Base-by-base conservation (phyloP, 2,329 filamentous ascomycete species). In the Penicillium sp. region DNA sequence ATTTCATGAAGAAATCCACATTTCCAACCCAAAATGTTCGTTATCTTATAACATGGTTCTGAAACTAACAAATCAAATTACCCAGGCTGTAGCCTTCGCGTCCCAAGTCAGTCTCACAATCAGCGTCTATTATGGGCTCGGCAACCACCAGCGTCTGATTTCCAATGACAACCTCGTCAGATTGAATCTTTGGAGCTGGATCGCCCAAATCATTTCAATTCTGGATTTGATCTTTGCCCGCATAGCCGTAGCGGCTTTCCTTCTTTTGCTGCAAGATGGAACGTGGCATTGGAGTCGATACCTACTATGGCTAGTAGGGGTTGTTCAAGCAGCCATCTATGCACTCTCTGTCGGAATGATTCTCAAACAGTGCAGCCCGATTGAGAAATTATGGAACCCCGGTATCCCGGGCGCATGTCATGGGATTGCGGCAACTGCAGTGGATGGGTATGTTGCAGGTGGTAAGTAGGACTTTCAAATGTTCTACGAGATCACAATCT, bases 161-260 rank as follows among this genome's bases (percentile, higher is more conserved):
- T 47, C 49, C 2, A 38, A 50, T 7, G 5, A 50, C 16, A 24
- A 56, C 8, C 43, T 62, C 14, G 51, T 60, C 13, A 36, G 55
- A n/a, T 48, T 52, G 13, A 63, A 58, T 22, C 47, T 60, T 1
- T 63, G 59, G 59, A 58, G 55, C 40, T 63, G 61, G 61, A 57
- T 63, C 31, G 52, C 46, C 13, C 61, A 60, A 14, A 39, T 60
- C 0, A 40, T 57, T 3, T 50, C 59, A 6, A 57, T 60, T 7
- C 21, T 61, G 7, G 55, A 59, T 14, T 29, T 63, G 10, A 54
- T 52, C 0, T 45, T 60, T 24, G 53, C 61, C 1, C 51, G 61
- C 2, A 55, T 53, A 11, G 61, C 59, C 2, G 59, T 63, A 6
- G 55, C 61, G 21, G 53, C 61, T 4, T 60, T 63, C 8, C 49